These are phyloP conservation scores for Flueggea neowawraea DNA, from an alignment of 441 rosid genomes.

Conservation along the genomic window DNA sequence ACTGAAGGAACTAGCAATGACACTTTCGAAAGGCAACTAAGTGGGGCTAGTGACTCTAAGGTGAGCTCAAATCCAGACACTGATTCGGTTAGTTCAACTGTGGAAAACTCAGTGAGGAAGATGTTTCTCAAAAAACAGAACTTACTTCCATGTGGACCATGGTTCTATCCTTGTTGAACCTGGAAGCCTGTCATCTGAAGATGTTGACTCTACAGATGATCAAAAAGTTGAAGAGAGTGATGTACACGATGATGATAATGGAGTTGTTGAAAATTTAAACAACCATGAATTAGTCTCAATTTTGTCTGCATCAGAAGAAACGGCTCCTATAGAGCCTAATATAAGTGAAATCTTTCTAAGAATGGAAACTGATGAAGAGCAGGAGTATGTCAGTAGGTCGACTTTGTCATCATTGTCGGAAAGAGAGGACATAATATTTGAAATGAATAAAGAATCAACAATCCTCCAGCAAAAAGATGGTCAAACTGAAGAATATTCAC, in stretches of 20 bases:
- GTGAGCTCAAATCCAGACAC: conserved; percentile 70
- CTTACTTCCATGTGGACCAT: conserved; percentile 32
- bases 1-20: conserved; percentile 53
- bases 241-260: conserved; percentile 42
- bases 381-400: conserved; percentile 41
- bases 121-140: conserved; percentile 44
- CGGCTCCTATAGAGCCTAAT: conserved; percentile 25
- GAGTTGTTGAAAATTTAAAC: conserved; percentile 37
- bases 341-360: conserved; percentile 31
- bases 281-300: conserved; percentile 35
- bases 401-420: conserved; percentile 58
- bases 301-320: conserved; percentile 32
- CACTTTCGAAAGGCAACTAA: conserved; percentile 65
- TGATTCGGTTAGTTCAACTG: conserved; percentile 62
- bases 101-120: conserved; percentile 33
- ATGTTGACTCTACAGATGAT: conserved; percentile 32
- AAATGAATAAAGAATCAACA: conserved; percentile 26
- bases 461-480: not conserved
- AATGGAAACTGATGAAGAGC: conserved; percentile 37
- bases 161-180: conserved; percentile 50
- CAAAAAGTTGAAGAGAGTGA: conserved; percentile 37
- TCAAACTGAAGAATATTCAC: not conserved
- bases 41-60: conserved; percentile 75
- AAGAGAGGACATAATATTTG: conserved; percentile 38
- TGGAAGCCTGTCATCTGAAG: conserved; percentile 54